phyloP scores from a whole-genome alignment of 108 stramenopile species.

The Skeletonema tropicum region DNA sequence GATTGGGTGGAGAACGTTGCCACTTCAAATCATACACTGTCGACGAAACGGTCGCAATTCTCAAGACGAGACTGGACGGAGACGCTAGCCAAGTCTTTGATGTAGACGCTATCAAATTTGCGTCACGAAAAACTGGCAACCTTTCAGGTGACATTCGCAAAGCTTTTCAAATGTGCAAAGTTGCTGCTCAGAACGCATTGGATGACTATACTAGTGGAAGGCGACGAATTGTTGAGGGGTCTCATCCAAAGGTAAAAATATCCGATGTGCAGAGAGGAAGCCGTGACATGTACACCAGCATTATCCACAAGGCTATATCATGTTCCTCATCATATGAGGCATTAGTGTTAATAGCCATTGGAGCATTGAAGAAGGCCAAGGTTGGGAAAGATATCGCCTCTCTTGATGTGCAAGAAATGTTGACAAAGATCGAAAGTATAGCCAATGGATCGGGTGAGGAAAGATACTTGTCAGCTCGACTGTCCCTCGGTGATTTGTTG shows the following conservation, averaged over 20 bases:
- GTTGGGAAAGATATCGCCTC: constrained; percentile 59
- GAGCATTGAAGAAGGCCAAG: constrained; percentile 50
- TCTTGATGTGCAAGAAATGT: constrained; percentile 72
- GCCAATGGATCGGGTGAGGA: constrained; percentile 65
- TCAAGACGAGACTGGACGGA: constrained; percentile 57
- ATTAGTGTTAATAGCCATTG: constrained; percentile 71
- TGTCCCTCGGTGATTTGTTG: constrained; percentile 56
- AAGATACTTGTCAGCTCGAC: constrained; percentile 62
- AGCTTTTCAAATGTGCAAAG: constrained; percentile 90
- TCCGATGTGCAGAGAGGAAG: constrained; percentile 69
- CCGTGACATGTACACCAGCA: constrained; percentile 57
- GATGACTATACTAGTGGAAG: constrained; percentile 37
- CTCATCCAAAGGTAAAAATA: constrained; percentile 57
- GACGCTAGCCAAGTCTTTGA: constrained; percentile 20
- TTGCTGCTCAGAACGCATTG: constrained; percentile 81
- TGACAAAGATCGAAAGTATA: constrained; percentile 78
- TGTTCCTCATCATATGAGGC: constrained; percentile 70
- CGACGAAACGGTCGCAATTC: constrained; percentile 57
- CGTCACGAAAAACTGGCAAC: constrained; percentile 87
- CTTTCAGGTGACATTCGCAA: constrained; percentile 93
- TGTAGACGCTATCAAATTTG: constrained; percentile 59
- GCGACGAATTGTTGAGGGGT: constrained; percentile 8
- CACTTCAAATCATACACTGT: constrained; percentile 69
- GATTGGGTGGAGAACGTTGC: constrained; percentile 68
- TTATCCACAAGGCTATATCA: constrained; percentile 55